phyloP scores from a whole-genome alignment of 2,329 filamentous ascomycete species.

The Fusarium equiseti region DNA sequence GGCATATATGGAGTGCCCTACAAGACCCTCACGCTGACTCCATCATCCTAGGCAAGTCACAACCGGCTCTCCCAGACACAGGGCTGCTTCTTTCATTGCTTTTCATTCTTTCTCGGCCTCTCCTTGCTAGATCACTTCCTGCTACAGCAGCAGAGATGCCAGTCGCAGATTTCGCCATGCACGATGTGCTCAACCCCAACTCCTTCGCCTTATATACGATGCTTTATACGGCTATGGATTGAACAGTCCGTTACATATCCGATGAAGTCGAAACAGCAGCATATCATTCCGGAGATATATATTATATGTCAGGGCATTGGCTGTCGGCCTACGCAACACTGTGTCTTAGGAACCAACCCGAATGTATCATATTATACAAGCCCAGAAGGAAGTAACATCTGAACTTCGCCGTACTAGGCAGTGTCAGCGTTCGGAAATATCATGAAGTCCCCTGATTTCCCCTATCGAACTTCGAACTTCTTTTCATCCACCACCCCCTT shows the following conservation, averaged over 20 bases:
- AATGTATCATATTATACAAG: fast-evolving
- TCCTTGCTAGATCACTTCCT: background rate
- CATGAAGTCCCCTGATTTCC: background rate
- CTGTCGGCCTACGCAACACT: background rate
- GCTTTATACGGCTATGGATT: background rate
- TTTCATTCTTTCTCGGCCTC: background rate
- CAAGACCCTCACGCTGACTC: background rate
- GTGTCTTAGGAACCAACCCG: background rate
- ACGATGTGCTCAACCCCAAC: background rate
- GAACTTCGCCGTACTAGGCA: fast-evolving
- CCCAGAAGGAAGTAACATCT: background rate
- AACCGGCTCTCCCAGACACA: no score
- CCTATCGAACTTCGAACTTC: background rate
- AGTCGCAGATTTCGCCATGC: background rate
- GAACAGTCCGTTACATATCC: background rate
- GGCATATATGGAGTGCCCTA: no score
- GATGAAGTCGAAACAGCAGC: background rate
- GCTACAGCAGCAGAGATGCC: background rate
- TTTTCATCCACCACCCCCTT: background rate
- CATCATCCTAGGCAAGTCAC: background rate
- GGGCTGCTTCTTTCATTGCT: background rate
- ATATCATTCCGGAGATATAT: background rate
- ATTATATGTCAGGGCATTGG: background rate
- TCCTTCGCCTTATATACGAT: background rate
- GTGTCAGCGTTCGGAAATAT: fast-evolving